Base-by-base conservation (phyloP, 257 asterid genomes). In the Paulownia fortunei region DNA sequence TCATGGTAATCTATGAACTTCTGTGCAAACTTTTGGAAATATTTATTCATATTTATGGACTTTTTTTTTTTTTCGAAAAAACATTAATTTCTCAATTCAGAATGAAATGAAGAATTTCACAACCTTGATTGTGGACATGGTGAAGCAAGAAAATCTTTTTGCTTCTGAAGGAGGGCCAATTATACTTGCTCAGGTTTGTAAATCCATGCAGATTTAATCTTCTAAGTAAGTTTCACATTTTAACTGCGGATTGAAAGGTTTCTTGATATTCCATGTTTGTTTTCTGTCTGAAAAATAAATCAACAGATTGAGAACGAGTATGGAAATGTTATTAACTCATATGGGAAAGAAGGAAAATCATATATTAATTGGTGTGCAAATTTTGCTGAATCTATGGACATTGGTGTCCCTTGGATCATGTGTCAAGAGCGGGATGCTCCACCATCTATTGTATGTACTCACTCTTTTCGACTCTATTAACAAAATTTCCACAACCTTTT, bases 381-480 rank as follows among this genome's bases (percentile, higher is more conserved):
- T 21, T 87, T 87, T 62, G 91, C 87, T 16, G 78, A 74, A 11
- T 72, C 87, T 34, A 60, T 87, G 10, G 21, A 73, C 51, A 68
- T 69, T 62, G 87, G 86, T 19, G 86, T 80, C 47, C 91, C 88
- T n/a, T 87, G 91, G 91, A 78, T 87, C 63, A 87, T 87, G 91
- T 87, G 91, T 70, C 83, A 87, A 78, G 80, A 82, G 8, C 5
- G 18, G 0, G 86, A 82, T 76, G 90, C 88, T 46, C 87, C 86
- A 16, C 8, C 61, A 13, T 70, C 87, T 8, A 84, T 86, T 19
- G 90, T 86, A 65, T 10, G n/a, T 6, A 27, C 18, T 37, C 12
- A 12, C 11, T 52, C 21, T n/a, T n/a, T n/a, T n/a, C n/a, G n/a
- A n/a, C n/a, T n/a, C n/a, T 11, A 27, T 41, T 44, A 4, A 23